A percentile compares a stretch with the other conserved stretches of the same genome.
Evolutionary conservation across 2,329 filamentous ascomycete species (phyloP).

Genomic region (Colletotrichum sp.): DNA sequence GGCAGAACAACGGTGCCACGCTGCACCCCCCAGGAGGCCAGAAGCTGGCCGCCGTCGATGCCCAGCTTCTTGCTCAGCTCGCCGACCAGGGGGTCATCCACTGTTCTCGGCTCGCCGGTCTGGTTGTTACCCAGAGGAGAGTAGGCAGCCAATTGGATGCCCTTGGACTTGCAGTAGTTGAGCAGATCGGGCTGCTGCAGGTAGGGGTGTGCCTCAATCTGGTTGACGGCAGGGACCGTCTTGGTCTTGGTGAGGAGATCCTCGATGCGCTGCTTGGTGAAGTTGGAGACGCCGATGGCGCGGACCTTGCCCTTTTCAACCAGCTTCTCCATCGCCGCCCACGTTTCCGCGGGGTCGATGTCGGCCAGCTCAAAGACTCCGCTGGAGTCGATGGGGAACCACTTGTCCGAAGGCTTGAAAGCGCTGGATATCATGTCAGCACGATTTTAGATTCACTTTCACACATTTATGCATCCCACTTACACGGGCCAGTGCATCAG

Average conservation of each 20-base stretch:
- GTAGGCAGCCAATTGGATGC: conserved; percentile 68
- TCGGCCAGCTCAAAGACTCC: conserved; percentile 70
- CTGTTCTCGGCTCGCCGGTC: conserved; percentile 44
- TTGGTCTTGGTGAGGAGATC: conserved; percentile 53
- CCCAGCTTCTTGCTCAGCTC: conserved; percentile 49
- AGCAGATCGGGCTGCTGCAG: conserved; percentile 66
- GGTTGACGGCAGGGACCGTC: conserved; percentile 66
- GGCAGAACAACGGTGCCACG: conserved; percentile 72
- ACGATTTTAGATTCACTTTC: neutral
- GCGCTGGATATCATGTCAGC: conserved; percentile 35
- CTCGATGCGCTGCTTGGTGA: conserved; percentile 45
- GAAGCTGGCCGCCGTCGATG: conserved; percentile 43
- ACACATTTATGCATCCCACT: neutral
- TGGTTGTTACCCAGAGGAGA: conserved; percentile 66
- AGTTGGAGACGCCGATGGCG: conserved; percentile 59
- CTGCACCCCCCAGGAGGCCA: conserved; percentile 65
- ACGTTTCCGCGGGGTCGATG: conserved; percentile 43
- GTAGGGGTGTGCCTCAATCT: conserved; percentile 74
- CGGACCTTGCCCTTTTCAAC: conserved; percentile 41
- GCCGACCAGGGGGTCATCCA: conserved; percentile 53
- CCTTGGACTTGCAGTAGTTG: conserved; percentile 59
- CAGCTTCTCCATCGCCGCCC: conserved; percentile 43
- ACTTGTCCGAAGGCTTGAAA: conserved; percentile 55
- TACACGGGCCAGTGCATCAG: conserved; percentile 53
- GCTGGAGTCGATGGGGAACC: conserved; percentile 52